A percentile compares a stretch with the other conserved stretches of the same genome.
Conservation (phyloP, 768 basidiomycete species). For the Tricholoma flavovirens region DNA sequence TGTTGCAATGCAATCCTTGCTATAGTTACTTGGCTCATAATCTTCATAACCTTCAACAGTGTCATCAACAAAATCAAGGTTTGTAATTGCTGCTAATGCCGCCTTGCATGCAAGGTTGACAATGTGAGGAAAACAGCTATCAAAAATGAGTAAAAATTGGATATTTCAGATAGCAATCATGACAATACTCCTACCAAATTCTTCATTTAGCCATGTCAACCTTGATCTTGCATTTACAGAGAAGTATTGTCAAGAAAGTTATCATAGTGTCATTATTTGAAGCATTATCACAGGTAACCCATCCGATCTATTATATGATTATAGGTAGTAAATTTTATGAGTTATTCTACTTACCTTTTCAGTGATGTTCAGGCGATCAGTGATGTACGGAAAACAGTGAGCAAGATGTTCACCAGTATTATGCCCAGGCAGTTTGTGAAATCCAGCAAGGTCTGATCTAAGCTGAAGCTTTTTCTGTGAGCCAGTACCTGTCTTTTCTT, state of each 20-base stretch:
- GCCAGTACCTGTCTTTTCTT: not conserved
- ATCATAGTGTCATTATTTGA: conserved; percentile 13
- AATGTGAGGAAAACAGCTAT: conserved; percentile 28
- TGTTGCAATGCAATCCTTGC: conserved; percentile 9
- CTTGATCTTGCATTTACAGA: not conserved
- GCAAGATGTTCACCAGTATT: conserved; percentile 11
- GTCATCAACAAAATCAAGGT: conserved; percentile 1
- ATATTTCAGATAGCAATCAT: not conserved
- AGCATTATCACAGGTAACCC: conserved; percentile 26
- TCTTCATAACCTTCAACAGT: conserved; percentile 1
- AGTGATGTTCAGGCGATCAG: conserved; percentile 15
- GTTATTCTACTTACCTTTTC: conserved; percentile 11
- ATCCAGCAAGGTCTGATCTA: conserved; percentile 4
- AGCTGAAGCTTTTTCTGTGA: conserved; percentile 1
- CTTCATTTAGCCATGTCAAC: conserved; percentile 7
- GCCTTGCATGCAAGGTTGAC: conserved; percentile 28
- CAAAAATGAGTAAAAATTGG: not conserved
- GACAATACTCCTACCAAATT: conserved; percentile 11
- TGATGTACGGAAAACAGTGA: conserved; percentile 14
- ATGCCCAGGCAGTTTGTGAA: conserved; percentile 10
- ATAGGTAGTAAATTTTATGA: not conserved
- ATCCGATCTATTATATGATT: conserved; percentile 7
- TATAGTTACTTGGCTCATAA: not conserved
- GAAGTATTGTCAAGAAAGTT: not conserved
- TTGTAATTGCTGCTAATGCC: conserved; percentile 10